Base-by-base conservation (phyloP, 768 basidiomycete species). In the Hypholoma fasciculare region DNA sequence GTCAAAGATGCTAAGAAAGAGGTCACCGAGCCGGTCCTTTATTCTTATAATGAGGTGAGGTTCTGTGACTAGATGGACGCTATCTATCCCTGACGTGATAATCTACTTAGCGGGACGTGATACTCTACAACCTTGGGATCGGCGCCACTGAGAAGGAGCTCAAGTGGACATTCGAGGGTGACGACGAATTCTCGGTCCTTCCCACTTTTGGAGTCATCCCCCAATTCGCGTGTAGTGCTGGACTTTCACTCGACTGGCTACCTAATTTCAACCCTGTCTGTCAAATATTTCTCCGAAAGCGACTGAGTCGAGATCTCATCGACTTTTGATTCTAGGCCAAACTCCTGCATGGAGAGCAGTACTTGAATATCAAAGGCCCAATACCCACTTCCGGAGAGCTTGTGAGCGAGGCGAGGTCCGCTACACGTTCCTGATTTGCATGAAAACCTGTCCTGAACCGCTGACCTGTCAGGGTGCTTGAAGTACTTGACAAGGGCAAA, bases 331-430 rank as follows among this genome's bases (percentile, higher is more conserved):
- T 34, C 20, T 52, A 94, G 93, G 93, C 95, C 48, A 98, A 94
- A 74, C 79, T 99, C n/a, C 82, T 99, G 16, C 97, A 99, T 69
- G 97, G 97, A 46, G 97, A 99, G 69, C 97, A 98, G 67, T 98
- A 93, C 72, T 76, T 99, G 64, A 82, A 85, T 59, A 92, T 99
- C 71, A 89, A 90, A 65, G 86, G 77, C 1, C 87, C 90, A 0
- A 91, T 98, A 59, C 96, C 96, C 0, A 93, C 93, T 0, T 86
- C 81, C 58, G 96, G 86, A 0, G 84, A 88, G 19, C 77, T 98
- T 19, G 79, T 93, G 30, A 96, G 81, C 68, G 79, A 90, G 62
- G 82, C 86, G 5, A 82, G 89, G 87, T 87, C 69, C 43, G 77
- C 76, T 26, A 57, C n/a, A 27, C 44, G 26, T 34, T 57, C 20